A percentile compares a stretch with the other conserved stretches of the same genome.
These are phyloP conservation scores for Kodamaea lidongshanica DNA, from an alignment of 805 yeast species.

Conservation along the genomic window DNA sequence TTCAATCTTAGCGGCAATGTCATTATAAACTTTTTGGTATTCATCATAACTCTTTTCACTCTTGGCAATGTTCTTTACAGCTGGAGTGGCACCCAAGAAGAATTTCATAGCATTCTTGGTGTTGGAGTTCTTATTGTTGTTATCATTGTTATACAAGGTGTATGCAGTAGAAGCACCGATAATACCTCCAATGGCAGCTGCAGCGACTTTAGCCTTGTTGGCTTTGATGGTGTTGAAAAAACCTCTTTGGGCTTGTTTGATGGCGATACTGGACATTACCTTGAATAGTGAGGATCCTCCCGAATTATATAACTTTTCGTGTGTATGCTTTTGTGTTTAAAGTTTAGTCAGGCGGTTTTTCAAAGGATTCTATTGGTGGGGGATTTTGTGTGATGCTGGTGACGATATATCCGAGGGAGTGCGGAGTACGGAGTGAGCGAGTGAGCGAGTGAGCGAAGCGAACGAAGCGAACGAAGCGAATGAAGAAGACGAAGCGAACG, in stretches of 20 bases:
- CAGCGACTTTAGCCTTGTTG: constrained; percentile 3
- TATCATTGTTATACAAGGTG: constrained; percentile 15
- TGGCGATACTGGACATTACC: constrained; percentile 10
- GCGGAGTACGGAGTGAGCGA: too few species aligned
- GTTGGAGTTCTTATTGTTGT: constrained; percentile 11
- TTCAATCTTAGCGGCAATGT: constrained; percentile 45
- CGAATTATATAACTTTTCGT: too few species aligned
- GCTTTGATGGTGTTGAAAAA: constrained; percentile 2
- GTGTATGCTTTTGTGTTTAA: too few species aligned
- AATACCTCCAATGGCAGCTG: constrained; percentile 15
- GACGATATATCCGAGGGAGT: too few species aligned
- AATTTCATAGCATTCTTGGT: constrained; percentile 9
- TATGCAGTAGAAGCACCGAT: constrained; percentile 19
- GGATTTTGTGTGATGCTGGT: too few species aligned
- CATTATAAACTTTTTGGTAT: constrained; percentile 64
- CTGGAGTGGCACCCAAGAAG: constrained; percentile 6
- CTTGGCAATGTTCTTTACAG: constrained; percentile 14
- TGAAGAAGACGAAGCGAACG: too few species aligned
- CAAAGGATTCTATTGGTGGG: too few species aligned
- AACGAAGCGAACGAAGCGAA: too few species aligned
- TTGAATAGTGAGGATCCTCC: too few species aligned
- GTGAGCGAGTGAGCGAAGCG: too few species aligned
- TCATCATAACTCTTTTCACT: constrained; percentile 40
- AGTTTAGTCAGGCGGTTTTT: too few species aligned
- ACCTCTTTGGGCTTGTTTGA: constrained; percentile 6